Evolutionary conservation across 1,284 basidiomycete genomes (phyloP), one percentile per base, ranked within the genome.

Genomic region (Megacollybia platyphylla): DNA sequence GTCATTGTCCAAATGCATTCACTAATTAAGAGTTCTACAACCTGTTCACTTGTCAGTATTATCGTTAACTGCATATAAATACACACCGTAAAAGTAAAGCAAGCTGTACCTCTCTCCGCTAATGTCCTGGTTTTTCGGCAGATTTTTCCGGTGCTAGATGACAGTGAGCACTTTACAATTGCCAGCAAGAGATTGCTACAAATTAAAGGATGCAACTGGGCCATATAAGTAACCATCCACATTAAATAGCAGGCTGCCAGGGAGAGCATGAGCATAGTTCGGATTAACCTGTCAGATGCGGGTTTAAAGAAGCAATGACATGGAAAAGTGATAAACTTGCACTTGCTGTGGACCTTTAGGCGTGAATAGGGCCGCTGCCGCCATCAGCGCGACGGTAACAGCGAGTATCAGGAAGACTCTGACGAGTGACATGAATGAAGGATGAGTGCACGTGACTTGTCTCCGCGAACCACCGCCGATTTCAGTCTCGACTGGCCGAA

Each of bases 151-250:
- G 31, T 11, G 31, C 31, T 34, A 15, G 31, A 34, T 11, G 31
- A 4, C 11, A 15, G 31, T 34, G 11, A 34, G 31, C 10, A 34
- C 15, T 11, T 34, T 15, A 34, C 15, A 11, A 34, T 34, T 34
- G 4, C 31, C 11, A 11, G 10, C 31, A 34, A 11, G 4, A 6
- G 2, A 6, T 34, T 59, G 79, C 50, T 48, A 93, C 92, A 64
- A 56, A 93, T 80, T 44, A 96, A 70, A 38, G 91, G 92, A 57
- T 96, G 79, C 41, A 94, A 61, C 59, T 96, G 91, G 1, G 88
- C 87, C 55, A 94, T 70, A 59, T 93, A 96, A 5, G 91, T 91
- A 56, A 93, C 77, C 60, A 84, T 84, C 91, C 91, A 96, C 81
- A 96, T 85, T 51, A 96, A 71, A 65, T 91, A 96, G 63, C 86